Percentiles rank a stretch among this genome's conserved stretches.
Conservation (phyloP, 148 eudicot genomes). For the Amaranthus cruentus region DNA sequence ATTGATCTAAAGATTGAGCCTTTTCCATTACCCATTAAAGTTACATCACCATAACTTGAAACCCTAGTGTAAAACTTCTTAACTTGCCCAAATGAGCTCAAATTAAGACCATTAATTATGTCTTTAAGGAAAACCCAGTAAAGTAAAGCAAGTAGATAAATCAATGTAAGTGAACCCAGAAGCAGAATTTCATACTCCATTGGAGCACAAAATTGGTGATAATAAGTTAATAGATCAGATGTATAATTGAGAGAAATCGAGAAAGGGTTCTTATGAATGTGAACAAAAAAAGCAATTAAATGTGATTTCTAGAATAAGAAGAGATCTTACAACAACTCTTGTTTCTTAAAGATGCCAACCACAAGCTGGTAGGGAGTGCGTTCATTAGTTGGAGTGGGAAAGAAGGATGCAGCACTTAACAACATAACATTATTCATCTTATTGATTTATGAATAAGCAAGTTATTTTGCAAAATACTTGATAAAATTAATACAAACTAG, state of each 20-base stretch:
- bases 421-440: too few relatives aligned
- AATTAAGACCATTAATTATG: conserved; percentile 28
- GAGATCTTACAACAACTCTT: conserved; percentile 18
- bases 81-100: conserved; percentile 35
- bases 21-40: conserved; percentile 32
- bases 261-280: background rate
- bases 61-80: conserved; percentile 38
- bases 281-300: conserved; percentile 1
- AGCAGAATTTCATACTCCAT: conserved; percentile 29
- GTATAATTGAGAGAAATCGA: background rate
- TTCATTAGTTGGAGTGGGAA: conserved; percentile 8
- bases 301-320: background rate
- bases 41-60: conserved; percentile 36
- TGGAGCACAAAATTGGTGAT: background rate
- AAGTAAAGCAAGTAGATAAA: conserved; percentile 32
- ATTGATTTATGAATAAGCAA: too few relatives aligned
- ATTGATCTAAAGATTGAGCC: conserved; percentile 35
- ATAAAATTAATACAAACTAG: too few relatives aligned
- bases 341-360: conserved; percentile 13
- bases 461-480: too few relatives aligned
- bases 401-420: background rate
- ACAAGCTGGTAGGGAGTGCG: conserved; percentile 13
- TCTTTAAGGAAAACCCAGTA: conserved; percentile 37
- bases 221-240: conserved; percentile 7
- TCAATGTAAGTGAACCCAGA: conserved; percentile 33